Conservation (phyloP, 192 early-diverging fungal genomes). For the Paraglomus occultum region DNA sequence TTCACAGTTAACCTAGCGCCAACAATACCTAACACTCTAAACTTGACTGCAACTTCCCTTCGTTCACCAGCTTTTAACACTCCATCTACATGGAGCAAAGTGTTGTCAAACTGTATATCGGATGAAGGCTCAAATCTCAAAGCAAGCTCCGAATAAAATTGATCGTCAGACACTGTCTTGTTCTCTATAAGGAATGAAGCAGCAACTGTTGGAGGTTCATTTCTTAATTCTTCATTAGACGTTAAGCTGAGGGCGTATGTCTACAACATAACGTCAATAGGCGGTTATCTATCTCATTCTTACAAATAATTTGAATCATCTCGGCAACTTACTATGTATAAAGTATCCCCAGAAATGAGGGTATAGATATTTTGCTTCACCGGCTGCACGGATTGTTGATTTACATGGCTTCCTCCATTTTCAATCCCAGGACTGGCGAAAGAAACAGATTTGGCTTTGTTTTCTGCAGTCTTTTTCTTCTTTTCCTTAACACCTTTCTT, state of each 20-base stretch:
- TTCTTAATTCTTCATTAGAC: conserved; percentile 13
- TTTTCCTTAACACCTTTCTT: conserved; percentile 31
- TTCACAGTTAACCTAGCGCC: conserved; percentile 30
- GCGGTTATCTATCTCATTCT: neutral
- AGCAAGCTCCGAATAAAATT: conserved; percentile 5
- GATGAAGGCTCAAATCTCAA: conserved; percentile 28
- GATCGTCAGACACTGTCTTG: neutral
- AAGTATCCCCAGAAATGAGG: neutral
- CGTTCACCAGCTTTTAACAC: conserved; percentile 34
- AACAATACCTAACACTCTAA: conserved; percentile 32
- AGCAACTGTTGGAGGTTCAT: conserved; percentile 19
- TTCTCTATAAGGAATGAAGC: conserved; percentile 9
- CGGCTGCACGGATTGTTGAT: too few species aligned
- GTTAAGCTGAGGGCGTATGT: conserved; percentile 8
- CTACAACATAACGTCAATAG: neutral
- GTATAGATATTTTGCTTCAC: too few species aligned
- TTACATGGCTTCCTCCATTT: too few species aligned
- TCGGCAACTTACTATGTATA: conserved; percentile 5
- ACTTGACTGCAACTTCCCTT: conserved; percentile 26
- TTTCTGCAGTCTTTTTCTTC: conserved; percentile 34
- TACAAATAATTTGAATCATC: neutral
- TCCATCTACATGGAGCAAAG: conserved; percentile 23
- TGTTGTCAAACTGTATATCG: conserved; percentile 27
- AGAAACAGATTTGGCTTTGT: conserved; percentile 36
- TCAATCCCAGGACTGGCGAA: neutral